Percentiles rank a stretch among this genome's conserved stretches.
Evolutionary conservation across 306 rosid genomes (phyloP).

Genomic region (Medicago arabica): DNA sequence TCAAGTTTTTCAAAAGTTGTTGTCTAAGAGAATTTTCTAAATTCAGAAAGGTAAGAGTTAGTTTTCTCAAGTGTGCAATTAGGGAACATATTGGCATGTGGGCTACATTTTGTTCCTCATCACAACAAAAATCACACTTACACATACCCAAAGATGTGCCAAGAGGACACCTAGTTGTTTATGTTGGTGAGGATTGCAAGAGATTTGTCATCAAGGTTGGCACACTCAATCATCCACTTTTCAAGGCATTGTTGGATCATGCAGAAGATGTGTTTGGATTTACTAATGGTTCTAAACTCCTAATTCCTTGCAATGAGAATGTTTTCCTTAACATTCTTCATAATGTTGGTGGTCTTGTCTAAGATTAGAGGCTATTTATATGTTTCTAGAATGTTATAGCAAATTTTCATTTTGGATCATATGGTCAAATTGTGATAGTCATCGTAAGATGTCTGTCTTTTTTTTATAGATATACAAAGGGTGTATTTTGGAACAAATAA

Average conservation of each 20-base stretch:
- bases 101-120: slow-evolving; percentile 30
- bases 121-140: slow-evolving; percentile 21
- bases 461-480: background rate
- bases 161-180: slow-evolving; percentile 70
- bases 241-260: slow-evolving; percentile 58
- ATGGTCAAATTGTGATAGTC: background rate
- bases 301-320: slow-evolving; percentile 69
- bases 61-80: slow-evolving; percentile 30
- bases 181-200: slow-evolving; percentile 71
- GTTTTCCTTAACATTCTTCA: slow-evolving; percentile 57
- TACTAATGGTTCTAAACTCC: slow-evolving; percentile 50
- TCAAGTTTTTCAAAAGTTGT: slow-evolving; percentile 31
- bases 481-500: background rate
- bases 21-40: slow-evolving; percentile 30
- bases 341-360: slow-evolving; percentile 33
- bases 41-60: slow-evolving; percentile 43
- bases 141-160: slow-evolving; percentile 70
- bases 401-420: slow-evolving; percentile 23
- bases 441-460: slow-evolving; percentile 18
- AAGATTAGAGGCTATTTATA: slow-evolving; percentile 18
- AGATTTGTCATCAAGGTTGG: slow-evolving; percentile 65
- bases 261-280: slow-evolving; percentile 74
- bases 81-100: slow-evolving; percentile 21
- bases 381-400: slow-evolving; percentile 19
- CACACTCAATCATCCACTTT: slow-evolving; percentile 60